These are phyloP conservation scores for Carex myosuroides DNA, from an alignment of 176 grass and related monocot species.

Conservation along the genomic window DNA sequence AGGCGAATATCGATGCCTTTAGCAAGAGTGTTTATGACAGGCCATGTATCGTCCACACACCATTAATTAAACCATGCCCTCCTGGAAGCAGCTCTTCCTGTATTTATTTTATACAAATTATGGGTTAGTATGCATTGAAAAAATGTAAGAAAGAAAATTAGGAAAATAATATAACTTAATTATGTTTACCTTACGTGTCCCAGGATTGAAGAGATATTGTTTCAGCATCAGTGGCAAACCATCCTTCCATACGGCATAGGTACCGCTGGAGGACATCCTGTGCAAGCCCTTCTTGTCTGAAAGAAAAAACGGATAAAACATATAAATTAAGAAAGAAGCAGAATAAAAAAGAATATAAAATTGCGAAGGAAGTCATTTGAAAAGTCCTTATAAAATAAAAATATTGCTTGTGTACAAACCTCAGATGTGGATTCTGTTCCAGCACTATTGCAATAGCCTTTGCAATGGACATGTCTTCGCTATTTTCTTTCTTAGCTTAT, in stretches of 20 bases:
- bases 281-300: conserved; percentile 86
- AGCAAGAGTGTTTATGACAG: conserved; percentile 88
- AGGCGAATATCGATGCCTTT: conserved; percentile 93
- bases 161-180: background rate
- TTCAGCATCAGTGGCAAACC: conserved; percentile 93
- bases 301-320: background rate
- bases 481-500: conserved; percentile 59
- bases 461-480: conserved; percentile 84
- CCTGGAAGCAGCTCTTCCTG: conserved; percentile 96
- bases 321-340: conserved; percentile 7
- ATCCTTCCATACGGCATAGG: conserved; percentile 94
- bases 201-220: conserved; percentile 75
- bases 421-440: conserved; percentile 66
- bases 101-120: conserved; percentile 20
- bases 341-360: background rate
- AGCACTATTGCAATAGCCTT: conserved; percentile 74
- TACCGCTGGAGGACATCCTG: conserved; percentile 93
- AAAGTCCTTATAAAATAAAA: background rate
- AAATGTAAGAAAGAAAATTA: background rate
- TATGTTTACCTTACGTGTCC: conserved; percentile 65
- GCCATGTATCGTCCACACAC: conserved; percentile 90
- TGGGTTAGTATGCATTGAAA: conserved; percentile 1
- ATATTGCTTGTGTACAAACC: conserved; percentile 29
- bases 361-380: background rate
- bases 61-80: conserved; percentile 96